Base-by-base conservation (phyloP, 2,329 filamentous ascomycete genomes). In the Cyphellophora attinorum region DNA sequence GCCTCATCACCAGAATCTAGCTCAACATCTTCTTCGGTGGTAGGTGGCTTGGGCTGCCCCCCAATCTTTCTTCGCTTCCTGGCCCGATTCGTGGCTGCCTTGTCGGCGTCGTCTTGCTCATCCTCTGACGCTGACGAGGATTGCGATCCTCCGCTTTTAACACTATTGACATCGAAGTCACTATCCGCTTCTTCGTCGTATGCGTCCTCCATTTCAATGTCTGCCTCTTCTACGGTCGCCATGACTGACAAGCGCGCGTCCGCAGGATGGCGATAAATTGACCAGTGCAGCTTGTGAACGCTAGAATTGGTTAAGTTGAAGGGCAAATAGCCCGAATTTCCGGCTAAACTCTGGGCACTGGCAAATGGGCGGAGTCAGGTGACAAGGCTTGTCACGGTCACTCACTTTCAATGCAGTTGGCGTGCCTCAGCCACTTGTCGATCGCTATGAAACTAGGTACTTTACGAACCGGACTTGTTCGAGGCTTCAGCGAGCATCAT, bases 1-100 rank as follows among this genome's bases (percentile, higher is more conserved):
- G 57, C 64, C 46, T 74, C 71, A 45, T 75, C 71, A 3, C 71
- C 71, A 6, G 70, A 73, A 38, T 72, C 67, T 3, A 73, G 51
- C 23, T 62, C 65, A 25, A 25, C 8, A 8, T 8, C 8, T n/a
- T 25, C 21, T n/a, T n/a, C n/a, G n/a, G n/a, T n/a, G n/a, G n/a
- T n/a, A 8, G 21, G 21, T 8, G n/a, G 15, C 4, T 10, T 14
- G n/a, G 21, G 36, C 40, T 15, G 40, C 42, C 21, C 35, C 37
- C 33, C 38, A 17, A 31, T 18, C 19, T 38, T 52, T 51, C 11
- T 45, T 49, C 19, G 37, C 50, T 33, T 53, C 41, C 51, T 61
- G 45, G 45, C 53, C 11, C 14, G 19, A 11, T 30, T 13, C 11
- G 6, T 27, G 3, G 14, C 18, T 12, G 11, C 12, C 6, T 15